Conservation (phyloP, 257 asterid species). For the Solanum chiquidenum region DNA sequence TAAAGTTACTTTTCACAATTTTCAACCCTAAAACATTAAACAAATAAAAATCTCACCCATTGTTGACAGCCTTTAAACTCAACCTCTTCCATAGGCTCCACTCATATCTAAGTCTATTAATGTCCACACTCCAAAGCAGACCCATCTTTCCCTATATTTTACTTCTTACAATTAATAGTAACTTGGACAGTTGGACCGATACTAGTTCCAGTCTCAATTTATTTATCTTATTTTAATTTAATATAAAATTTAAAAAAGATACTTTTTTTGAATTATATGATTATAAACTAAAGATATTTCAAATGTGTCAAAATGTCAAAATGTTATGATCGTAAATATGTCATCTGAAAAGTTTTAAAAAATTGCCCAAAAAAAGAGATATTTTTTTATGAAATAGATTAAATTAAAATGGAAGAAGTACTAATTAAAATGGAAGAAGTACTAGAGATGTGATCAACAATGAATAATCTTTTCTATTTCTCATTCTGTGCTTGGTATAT, state of each 20-base stretch:
- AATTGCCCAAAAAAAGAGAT: accelerated
- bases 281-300: too few species aligned
- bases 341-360: too few species aligned
- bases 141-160: not conserved
- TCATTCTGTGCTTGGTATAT: not conserved
- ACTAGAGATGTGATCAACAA: not conserved
- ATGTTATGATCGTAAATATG: too few species aligned
- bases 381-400: too few species aligned
- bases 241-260: too few species aligned
- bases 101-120: not conserved
- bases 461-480: not conserved
- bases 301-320: too few species aligned
- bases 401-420: too few species aligned
- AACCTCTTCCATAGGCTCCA: not conserved
- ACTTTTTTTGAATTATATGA: too few species aligned
- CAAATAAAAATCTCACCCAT: not conserved
- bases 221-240: too few species aligned
- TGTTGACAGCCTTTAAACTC: not conserved
- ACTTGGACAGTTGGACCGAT: not conserved
- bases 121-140: not conserved
- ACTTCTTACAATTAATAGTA: not conserved
- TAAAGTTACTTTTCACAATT: not conserved
- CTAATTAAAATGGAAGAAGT: too few species aligned
- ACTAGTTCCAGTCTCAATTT: too few species aligned
- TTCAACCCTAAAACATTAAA: not conserved